Percentiles rank a stretch among this genome's conserved stretches.
These are phyloP conservation scores for Datisca glomerata DNA, from an alignment of 306 rosid genomes.

Conservation along the genomic window DNA sequence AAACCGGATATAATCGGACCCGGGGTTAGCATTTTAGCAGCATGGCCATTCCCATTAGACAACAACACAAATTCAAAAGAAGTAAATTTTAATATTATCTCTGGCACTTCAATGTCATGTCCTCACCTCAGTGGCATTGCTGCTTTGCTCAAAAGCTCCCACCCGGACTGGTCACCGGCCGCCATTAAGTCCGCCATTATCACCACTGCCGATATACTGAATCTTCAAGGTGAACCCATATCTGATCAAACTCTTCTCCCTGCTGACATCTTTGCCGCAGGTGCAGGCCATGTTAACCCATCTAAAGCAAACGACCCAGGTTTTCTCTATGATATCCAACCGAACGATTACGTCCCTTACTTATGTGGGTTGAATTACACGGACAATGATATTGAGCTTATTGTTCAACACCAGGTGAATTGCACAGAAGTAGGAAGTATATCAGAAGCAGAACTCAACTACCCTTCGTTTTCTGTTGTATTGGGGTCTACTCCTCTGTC, in stretches of 20 bases:
- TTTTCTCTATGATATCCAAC: conserved; percentile 8
- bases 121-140: conserved; percentile 17
- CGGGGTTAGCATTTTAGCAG: conserved; percentile 13
- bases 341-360: conserved; percentile 14
- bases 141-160: conserved; percentile 9
- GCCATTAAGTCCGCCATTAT: conserved; percentile 12
- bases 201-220: conserved; percentile 7
- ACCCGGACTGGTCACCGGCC: conserved; percentile 15
- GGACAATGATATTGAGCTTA: background rate
- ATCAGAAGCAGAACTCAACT: conserved; percentile 12
- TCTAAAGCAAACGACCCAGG: conserved; percentile 9
- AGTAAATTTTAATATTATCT: conserved; percentile 6
- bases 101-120: conserved; percentile 15
- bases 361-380: conserved; percentile 15
- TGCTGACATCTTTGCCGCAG: conserved; percentile 6
- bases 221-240: background rate
- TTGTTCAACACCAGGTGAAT: conserved; percentile 1
- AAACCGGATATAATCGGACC: conserved; percentile 13
- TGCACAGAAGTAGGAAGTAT: conserved; percentile 4
- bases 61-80: conserved; percentile 7
- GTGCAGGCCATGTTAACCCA: conserved; percentile 13
- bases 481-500: conserved; percentile 5
- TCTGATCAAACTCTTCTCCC: background rate
- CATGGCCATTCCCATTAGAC: conserved; percentile 15
- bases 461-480: conserved; percentile 5